Conservation (phyloP, 2,329 filamentous ascomycete species). For the Fusarium sp. region DNA sequence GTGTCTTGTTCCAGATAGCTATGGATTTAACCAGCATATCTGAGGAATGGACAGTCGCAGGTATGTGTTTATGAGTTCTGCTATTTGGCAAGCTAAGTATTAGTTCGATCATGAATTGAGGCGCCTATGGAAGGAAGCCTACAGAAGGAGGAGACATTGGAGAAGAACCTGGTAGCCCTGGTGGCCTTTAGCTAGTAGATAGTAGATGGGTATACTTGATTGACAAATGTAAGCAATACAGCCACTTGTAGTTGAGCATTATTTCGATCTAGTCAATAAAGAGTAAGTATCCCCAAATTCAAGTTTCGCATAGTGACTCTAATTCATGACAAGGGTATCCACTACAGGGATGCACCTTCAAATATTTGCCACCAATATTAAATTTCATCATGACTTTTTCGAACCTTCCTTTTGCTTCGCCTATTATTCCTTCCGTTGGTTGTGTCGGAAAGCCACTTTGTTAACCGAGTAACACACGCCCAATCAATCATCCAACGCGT, state of each 20-base stretch:
- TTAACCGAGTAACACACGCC: constrained; percentile 7
- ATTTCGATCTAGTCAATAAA: neutral
- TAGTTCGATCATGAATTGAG: neutral
- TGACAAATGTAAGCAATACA: neutral
- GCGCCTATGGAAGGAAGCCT: neutral
- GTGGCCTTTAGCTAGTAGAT: neutral
- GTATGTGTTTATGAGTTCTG: neutral
- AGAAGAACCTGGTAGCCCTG: neutral
- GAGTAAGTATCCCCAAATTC: neutral
- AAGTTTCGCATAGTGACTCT: neutral
- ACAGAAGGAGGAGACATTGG: neutral
- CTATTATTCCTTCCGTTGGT: neutral
- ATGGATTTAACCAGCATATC: neutral
- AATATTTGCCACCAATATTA: neutral
- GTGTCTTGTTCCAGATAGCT: neutral
- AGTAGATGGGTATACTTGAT: too few relatives aligned
- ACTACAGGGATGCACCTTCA: neutral
- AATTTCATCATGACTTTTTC: neutral
- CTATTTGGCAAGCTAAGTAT: neutral
- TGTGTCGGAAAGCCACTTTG: neutral
- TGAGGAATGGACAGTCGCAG: neutral
- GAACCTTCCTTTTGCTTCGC: neutral
- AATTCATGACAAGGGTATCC: neutral
- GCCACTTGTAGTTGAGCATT: neutral
- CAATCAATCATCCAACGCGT: constrained; percentile 1